These are phyloP conservation scores for Stemphylium beticola DNA, from an alignment of 2,329 filamentous ascomycete species.

Conservation along the genomic window DNA sequence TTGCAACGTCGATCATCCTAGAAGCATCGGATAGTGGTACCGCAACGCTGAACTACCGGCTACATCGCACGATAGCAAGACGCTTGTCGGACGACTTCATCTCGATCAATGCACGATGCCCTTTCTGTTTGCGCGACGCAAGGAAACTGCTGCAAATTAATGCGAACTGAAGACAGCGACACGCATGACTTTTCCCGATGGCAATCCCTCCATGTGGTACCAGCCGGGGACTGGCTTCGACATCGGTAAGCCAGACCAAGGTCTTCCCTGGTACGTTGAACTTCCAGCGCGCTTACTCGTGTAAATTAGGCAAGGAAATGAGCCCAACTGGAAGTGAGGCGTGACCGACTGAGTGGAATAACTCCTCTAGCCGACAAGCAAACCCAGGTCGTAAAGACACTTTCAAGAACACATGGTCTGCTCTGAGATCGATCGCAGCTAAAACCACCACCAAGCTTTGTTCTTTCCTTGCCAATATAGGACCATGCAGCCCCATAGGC, in stretches of 20 bases:
- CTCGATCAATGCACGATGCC: background rate
- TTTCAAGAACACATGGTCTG: conserved; percentile 13
- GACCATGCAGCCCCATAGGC: background rate
- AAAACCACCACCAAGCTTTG: background rate
- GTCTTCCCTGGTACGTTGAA: conserved; percentile 1
- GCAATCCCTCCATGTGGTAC: background rate
- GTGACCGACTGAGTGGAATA: conserved; percentile 5
- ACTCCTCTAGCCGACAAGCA: conserved; percentile 6
- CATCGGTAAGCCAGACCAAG: conserved; percentile 3
- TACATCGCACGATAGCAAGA: background rate
- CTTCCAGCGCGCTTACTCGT: conserved; percentile 13
- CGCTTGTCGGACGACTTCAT: background rate
- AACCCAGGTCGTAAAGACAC: background rate
- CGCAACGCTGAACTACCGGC: background rate
- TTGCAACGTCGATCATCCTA: conserved; percentile 25
- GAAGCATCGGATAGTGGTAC: background rate
- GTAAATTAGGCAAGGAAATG: conserved; percentile 15
- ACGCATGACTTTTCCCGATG: background rate
- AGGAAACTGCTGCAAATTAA: background rate
- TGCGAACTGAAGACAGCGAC: background rate
- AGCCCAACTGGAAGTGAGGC: conserved; percentile 12
- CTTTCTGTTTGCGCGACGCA: background rate
- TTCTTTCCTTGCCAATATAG: background rate
- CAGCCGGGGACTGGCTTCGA: background rate
- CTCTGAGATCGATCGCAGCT: conserved; percentile 5